Evolutionary conservation across 1,139 yeast genomes (phyloP), one percentile per base, ranked within the genome.

Genomic region (Candida albicans): DNA sequence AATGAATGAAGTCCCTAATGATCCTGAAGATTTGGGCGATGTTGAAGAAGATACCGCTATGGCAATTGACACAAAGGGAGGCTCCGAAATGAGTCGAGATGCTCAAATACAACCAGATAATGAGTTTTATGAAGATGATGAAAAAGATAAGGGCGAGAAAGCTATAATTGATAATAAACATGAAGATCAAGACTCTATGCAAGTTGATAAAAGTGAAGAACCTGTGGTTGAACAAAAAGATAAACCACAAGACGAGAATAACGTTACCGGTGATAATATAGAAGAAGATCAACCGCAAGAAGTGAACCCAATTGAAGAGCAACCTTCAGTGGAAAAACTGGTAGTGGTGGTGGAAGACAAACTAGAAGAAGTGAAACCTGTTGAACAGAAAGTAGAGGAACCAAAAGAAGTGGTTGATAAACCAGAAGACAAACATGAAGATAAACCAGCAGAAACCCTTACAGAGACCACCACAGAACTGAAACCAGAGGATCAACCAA

Each of bases 11-110:
- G 96, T 89, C 26, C 99, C 99, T 6, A 74, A 32, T 14, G 98
- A 91, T 64, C 76, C 82, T 14, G 96, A 87, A 56, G 95, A 88
- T 55, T 68, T 77, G 49, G 95, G 90, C 18, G 97, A 90, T 57
- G 36, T 48, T 13, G 91, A 87, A 33, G 96, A 86, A 62, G 96
- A 87, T 59, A 66, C 81, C 0, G 68, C 70, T 13, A 83, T 75
- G 49, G 89, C 96, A 3, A 82, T 81, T 50, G 98, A 91, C 57
- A 85, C 95, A 5, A 81, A 87, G 59, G 98, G 98, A 34, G 98
- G 99, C 2, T 87, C 96, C 0, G 87, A 86, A 56, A 79, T 77
- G 57, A 91, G 91, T 4, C 77, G 93, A 50, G 98, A 93, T 62
- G 82, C 81, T 57, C 73, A 69, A 34, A 73, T 87, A 41, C 83